Conservation (phyloP, 2,329 filamentous ascomycete species). For the Colletotrichum agaves region DNA sequence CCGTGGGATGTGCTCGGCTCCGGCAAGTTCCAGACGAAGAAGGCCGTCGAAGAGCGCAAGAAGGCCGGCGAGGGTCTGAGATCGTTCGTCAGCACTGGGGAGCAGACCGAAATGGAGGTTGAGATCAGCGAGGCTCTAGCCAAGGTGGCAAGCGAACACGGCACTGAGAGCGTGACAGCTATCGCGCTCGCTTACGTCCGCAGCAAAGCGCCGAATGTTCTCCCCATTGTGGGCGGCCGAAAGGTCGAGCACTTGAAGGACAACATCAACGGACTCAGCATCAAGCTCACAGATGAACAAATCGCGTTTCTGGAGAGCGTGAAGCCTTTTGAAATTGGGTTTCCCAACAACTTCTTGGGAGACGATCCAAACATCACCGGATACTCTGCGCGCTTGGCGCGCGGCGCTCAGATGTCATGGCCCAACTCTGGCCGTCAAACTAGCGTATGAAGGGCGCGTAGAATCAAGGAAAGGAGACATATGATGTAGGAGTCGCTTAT, state of each 20-base stretch:
- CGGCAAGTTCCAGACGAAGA: conserved; percentile 59
- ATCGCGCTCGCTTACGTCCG: conserved; percentile 65
- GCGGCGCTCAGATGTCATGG: conserved; percentile 29
- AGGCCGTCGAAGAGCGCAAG: conserved; percentile 46
- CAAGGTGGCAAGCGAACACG: conserved; percentile 67
- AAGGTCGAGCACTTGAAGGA: conserved; percentile 63
- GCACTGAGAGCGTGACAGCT: conserved; percentile 66
- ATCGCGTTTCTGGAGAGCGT: conserved; percentile 65
- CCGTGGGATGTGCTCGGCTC: conserved; percentile 71
- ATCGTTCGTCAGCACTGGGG: conserved; percentile 39
- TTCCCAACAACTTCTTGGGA: conserved; percentile 58
- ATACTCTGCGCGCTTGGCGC: conserved; percentile 9
- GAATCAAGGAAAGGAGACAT: not conserved
- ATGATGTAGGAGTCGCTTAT: not conserved
- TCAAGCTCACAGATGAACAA: conserved; percentile 62
- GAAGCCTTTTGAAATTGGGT: conserved; percentile 65
- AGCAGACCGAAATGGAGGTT: conserved; percentile 59
- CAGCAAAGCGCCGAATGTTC: conserved; percentile 62
- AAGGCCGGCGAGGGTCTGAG: conserved; percentile 53
- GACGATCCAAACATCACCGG: conserved; percentile 41
- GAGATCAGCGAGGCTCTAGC: conserved; percentile 68
- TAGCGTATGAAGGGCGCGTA: not conserved
- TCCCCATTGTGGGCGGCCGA: conserved; percentile 63
- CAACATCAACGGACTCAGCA: conserved; percentile 66
- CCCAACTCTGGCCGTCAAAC: conserved; percentile 26